Conservation (phyloP, 2,329 filamentous ascomycete genomes). For the Ophiocordyceps camponoti-leonardi region DNA sequence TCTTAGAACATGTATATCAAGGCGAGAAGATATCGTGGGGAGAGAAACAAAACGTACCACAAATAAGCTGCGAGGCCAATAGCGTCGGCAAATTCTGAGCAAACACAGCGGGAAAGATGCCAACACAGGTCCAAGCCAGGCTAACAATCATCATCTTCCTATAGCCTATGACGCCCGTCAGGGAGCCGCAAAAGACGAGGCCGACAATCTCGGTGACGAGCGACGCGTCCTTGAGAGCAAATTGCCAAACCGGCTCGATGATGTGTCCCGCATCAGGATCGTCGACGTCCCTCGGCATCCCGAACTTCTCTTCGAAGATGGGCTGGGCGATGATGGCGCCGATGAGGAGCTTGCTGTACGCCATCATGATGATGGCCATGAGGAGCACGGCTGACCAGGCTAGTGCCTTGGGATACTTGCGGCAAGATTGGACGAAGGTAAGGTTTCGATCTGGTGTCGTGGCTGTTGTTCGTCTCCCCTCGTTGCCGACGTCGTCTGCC, state of each 20-base stretch:
- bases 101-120: neutral
- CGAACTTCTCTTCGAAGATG: constrained; percentile 27
- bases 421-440: constrained; percentile 21
- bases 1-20: no score
- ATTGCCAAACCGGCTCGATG: constrained; percentile 39
- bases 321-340: constrained; percentile 30
- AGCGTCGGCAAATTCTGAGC: neutral
- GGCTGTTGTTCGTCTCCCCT: neutral
- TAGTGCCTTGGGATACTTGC: constrained; percentile 27
- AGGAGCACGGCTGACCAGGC: constrained; percentile 28
- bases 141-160: neutral
- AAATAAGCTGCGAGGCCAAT: neutral
- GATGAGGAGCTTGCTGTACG: constrained; percentile 32
- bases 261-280: constrained; percentile 19
- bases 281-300: constrained; percentile 12
- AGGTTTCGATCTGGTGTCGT: constrained; percentile 23
- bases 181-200: constrained; percentile 7
- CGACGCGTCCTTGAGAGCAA: constrained; percentile 34
- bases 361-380: constrained; percentile 30
- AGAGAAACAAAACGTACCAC: neutral
- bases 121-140: neutral
- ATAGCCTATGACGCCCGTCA: constrained; percentile 26
- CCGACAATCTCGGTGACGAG: constrained; percentile 29
- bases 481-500: neutral
- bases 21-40: no score